These are phyloP conservation scores for Teratosphaeriaceae sp. DNA, from an alignment of 2,329 filamentous ascomycete genomes.

Conservation along the genomic window DNA sequence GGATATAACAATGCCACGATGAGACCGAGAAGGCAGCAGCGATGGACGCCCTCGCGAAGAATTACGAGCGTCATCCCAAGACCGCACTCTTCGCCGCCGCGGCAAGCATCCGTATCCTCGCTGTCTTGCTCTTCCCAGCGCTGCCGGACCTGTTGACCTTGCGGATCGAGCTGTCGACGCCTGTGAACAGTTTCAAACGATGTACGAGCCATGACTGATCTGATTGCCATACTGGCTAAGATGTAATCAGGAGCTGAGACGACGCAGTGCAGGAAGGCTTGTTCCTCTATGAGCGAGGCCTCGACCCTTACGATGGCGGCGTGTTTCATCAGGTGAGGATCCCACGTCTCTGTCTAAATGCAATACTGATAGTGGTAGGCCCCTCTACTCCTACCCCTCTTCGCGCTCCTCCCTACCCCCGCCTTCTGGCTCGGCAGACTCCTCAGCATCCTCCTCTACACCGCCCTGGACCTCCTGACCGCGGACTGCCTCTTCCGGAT, in stretches of 20 bases:
- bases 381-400: constrained; percentile 82
- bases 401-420: constrained; percentile 77
- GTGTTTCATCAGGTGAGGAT: constrained; percentile 59
- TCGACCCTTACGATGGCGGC: constrained; percentile 94
- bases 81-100: constrained; percentile 67
- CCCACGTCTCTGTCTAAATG: neutral
- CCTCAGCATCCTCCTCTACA: constrained; percentile 74
- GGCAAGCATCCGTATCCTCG: constrained; percentile 67
- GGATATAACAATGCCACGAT: neutral
- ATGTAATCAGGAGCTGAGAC: constrained; percentile 23
- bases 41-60: constrained; percentile 13
- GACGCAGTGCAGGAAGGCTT: constrained; percentile 83
- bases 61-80: constrained; percentile 39
- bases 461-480: constrained; percentile 71
- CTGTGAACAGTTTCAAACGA: constrained; percentile 96
- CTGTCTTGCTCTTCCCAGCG: constrained; percentile 74
- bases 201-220: constrained; percentile 47
- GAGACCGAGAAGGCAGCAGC: too few relatives aligned
- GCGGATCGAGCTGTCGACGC: constrained; percentile 93
- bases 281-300: constrained; percentile 92
- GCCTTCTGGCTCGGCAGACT: constrained; percentile 35
- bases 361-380: constrained; percentile 48
- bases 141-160: constrained; percentile 80
- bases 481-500: constrained; percentile 74
- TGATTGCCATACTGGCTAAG: constrained; percentile 10